A percentile compares a stretch with the other conserved stretches of the same genome.
Conservation (phyloP, 2,329 filamentous ascomycete species). For the Diaporthe aspalathi region DNA sequence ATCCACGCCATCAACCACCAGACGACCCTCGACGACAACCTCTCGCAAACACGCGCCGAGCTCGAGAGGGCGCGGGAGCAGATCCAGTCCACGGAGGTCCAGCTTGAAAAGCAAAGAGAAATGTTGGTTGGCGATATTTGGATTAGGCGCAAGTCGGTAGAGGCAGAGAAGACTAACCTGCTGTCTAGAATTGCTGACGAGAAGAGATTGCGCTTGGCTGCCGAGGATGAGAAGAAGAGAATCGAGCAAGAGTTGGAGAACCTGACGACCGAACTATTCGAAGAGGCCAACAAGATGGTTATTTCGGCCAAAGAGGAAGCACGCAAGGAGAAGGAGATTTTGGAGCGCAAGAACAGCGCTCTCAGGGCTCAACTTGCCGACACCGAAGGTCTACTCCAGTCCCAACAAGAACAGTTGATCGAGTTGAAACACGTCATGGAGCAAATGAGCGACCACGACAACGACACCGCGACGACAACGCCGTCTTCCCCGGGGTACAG, state of each 20-base stretch:
- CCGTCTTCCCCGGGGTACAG: slow-evolving; percentile 84
- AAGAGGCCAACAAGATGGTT: slow-evolving; percentile 99
- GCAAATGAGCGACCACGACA: slow-evolving; percentile 81
- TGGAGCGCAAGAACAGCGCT: slow-evolving; percentile 88
- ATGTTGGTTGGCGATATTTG: slow-evolving; percentile 80
- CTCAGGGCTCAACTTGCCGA: slow-evolving; percentile 87
- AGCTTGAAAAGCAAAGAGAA: slow-evolving; percentile 75
- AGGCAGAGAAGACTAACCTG: slow-evolving; percentile 74
- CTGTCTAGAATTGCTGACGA: slow-evolving; percentile 72
- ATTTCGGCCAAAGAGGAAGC: slow-evolving; percentile 91
- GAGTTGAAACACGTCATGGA: slow-evolving; percentile 95
- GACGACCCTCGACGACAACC: slow-evolving; percentile 87
- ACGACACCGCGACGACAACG: slow-evolving; percentile 76
- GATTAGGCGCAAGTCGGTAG: slow-evolving; percentile 79
- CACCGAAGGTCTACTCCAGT: slow-evolving; percentile 85
- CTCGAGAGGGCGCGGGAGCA: slow-evolving; percentile 77
- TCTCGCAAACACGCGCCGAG: slow-evolving; percentile 85
- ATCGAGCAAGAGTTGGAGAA: slow-evolving; percentile 94
- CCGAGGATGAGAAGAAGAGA: slow-evolving; percentile 83
- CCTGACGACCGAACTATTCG: slow-evolving; percentile 91
- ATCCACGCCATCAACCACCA: slow-evolving; percentile 98
- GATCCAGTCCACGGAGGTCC: slow-evolving; percentile 74
- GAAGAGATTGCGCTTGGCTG: slow-evolving; percentile 70
- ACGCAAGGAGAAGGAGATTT: slow-evolving; percentile 81
- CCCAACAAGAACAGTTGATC: slow-evolving; percentile 91